phyloP scores from a whole-genome alignment of 352 stramenopile species.

The Phytopythium delawarense region DNA sequence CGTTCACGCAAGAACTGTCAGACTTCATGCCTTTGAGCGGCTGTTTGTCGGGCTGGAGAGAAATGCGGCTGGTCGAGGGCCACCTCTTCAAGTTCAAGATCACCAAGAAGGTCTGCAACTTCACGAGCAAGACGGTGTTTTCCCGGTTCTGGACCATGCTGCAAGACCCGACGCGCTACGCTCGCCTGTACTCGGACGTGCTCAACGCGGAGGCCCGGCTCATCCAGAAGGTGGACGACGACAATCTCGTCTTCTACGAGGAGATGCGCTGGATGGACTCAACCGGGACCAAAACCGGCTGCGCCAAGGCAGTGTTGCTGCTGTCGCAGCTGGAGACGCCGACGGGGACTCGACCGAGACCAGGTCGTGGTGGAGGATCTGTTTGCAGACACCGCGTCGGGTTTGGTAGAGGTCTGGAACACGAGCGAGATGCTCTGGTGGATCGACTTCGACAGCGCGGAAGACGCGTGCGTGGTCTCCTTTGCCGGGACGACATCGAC shows the following conservation, averaged over 20 bases:
- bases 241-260: slow-evolving; percentile 8
- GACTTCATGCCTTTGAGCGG: slow-evolving; percentile 12
- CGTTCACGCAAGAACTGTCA: slow-evolving; percentile 6
- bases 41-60: slow-evolving; percentile 22
- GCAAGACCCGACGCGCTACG: neutral
- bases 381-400: neutral
- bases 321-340: neutral
- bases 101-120: slow-evolving; percentile 17
- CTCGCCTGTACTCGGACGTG: neutral
- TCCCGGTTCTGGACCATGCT: slow-evolving; percentile 10
- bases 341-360: neutral
- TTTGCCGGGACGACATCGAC: slow-evolving; percentile 8
- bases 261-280: slow-evolving; percentile 2
- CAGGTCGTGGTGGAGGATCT: neutral
- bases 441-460: slow-evolving; percentile 5
- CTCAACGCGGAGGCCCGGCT: neutral
- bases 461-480: neutral
- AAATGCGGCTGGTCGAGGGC: slow-evolving; percentile 17
- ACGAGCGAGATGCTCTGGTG: slow-evolving; percentile 1
- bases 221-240: slow-evolving; percentile 8
- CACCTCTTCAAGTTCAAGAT: slow-evolving; percentile 20
- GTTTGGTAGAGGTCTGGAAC: neutral
- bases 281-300: neutral
- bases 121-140: slow-evolving; percentile 17
- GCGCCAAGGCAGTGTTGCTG: slow-evolving; percentile 4